Base-by-base conservation (phyloP, 2,329 filamentous ascomycete species). In the Magnaporthales sp. region DNA sequence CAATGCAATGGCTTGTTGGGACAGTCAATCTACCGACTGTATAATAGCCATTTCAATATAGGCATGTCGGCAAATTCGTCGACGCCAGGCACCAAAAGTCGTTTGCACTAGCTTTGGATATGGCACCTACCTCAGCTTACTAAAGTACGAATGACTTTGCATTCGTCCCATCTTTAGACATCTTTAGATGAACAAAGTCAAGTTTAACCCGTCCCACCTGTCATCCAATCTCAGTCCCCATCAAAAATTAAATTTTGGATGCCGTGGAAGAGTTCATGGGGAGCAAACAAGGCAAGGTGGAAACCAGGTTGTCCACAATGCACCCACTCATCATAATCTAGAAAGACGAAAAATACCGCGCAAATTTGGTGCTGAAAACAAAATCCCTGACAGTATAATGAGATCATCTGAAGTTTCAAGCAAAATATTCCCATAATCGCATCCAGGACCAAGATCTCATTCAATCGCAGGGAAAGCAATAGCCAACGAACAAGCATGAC, bases 321-420 rank as follows among this genome's bases (percentile, higher is more conserved):
- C 30, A 31, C 30, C 30, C 4, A 31, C 9, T 31, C 30, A 31
- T 9, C 9, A 9, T 31, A 31, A 9, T 15, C 32, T 15, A 15
- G n/a, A 38, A 38, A 13, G 32, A 8, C 13, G 32, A 51, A 13
- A 51, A 51, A 58, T 24, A 26, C n/a, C 54, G n/a, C 22, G 54
- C 54, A 58, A 58, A 58, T 3, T 58, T n/a, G 54, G 4, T 4
- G 11, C 54, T 26, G 54, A 22, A 22, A 58, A 24, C n/a, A 11
- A 26, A 58, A 26, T 24, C 54, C 54, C 54, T 58, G n/a, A n/a
- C 54, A 11, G 1, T n/a, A 13, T 58, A 26, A 58, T 24, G 7
- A 26, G 54, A 58, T 58, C 54, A 58, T 58, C 54, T n/a, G n/a
- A 58, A 22, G 54, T 58, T 58, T 58, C 54, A 58, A 58, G 54